These are phyloP conservation scores for Lachancea sp. DNA, from an alignment of 805 yeast genomes.

Conservation along the genomic window DNA sequence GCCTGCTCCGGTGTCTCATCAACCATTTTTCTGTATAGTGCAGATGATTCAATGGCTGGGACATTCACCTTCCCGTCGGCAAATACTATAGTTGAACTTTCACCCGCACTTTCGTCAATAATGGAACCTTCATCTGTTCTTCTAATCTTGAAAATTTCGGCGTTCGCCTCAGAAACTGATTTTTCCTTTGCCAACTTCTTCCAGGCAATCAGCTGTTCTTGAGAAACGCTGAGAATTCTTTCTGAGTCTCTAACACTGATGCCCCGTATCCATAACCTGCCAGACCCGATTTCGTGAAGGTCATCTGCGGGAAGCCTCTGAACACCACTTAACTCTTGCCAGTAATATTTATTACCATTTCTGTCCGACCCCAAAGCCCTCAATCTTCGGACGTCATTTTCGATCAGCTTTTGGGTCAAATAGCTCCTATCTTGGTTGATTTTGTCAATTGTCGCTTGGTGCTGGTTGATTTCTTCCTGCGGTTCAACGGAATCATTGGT, in stretches of 20 bases:
- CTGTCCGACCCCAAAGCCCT: constrained; percentile 76
- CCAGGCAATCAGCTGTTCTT: constrained; percentile 29
- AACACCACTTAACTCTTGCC: constrained; percentile 85
- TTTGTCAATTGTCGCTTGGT: constrained; percentile 32
- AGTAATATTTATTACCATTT: constrained; percentile 84
- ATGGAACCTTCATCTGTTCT: constrained; percentile 19
- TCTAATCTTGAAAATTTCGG: constrained; percentile 21
- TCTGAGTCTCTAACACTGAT: constrained; percentile 51
- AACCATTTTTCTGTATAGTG: constrained; percentile 51
- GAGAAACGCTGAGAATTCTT: constrained; percentile 29
- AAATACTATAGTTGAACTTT: constrained; percentile 17
- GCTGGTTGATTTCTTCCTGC: constrained; percentile 11
- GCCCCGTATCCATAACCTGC: constrained; percentile 87
- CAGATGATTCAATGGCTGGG: constrained; percentile 17
- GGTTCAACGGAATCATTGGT: constrained; percentile 12
- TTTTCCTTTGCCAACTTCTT: constrained; percentile 12
- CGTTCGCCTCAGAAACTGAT: constrained; percentile 23
- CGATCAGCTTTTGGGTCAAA: constrained; percentile 56
- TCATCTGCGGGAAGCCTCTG: constrained; percentile 44
- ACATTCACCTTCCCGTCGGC: constrained; percentile 14
- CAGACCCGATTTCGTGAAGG: constrained; percentile 44
- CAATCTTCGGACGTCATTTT: constrained; percentile 71
- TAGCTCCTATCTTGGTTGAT: constrained; percentile 43
- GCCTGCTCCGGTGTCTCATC: constrained; percentile 62
- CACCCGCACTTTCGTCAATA: constrained; percentile 12